Base-by-base conservation (phyloP, 805 yeast genomes). In the Wickerhamomyces ciferrii region DNA sequence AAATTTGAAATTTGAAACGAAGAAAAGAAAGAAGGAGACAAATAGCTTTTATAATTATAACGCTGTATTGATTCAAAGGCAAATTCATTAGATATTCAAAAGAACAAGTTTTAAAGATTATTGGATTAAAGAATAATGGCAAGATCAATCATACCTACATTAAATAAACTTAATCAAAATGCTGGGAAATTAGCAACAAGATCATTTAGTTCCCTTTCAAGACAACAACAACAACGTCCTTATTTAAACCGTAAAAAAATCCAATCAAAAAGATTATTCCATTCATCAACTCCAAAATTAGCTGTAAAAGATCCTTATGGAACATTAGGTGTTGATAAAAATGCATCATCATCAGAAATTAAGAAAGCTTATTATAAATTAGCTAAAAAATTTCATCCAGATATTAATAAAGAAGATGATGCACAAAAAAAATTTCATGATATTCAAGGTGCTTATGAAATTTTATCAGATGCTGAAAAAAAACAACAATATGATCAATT, bases 311-410 rank as follows among this genome's bases (percentile, higher is more conserved):
- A 94, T 61, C 99, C 99, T 0, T 94, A 94, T 67, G 74, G 80
- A 50, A 78, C 82, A 0, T 70, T 94, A 39, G 98, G 98, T 4
- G 87, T 94, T 25, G 78, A 76, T 24, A 78, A 77, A 50, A 63
- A 62, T 44, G 94, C 99, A 0, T 75, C 83, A 14, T 70, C 83
- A 8, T 76, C 87, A n/a, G 95, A 90, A 19, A 94, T 94, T 68
- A 94, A 94, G 67, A 91, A 91, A 66, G 92, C 96, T 2, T 94
- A 94, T 69, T 90, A 90, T 64, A 84, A 89, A 60, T 71, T 94
- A 52, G 99, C 97, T 15, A 94, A 94, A 66, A 79, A 92, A 64
- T 90, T 73, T 66, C 99, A 94, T 66, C 99, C 99, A 0, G 99
- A 94, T 70, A 87, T 94, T 40, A 94, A 92, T 66, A 94, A 92